Evolutionary conservation across 139 green algal genomes (phyloP).

Genomic region (Chlamydomonas sp.): DNA sequence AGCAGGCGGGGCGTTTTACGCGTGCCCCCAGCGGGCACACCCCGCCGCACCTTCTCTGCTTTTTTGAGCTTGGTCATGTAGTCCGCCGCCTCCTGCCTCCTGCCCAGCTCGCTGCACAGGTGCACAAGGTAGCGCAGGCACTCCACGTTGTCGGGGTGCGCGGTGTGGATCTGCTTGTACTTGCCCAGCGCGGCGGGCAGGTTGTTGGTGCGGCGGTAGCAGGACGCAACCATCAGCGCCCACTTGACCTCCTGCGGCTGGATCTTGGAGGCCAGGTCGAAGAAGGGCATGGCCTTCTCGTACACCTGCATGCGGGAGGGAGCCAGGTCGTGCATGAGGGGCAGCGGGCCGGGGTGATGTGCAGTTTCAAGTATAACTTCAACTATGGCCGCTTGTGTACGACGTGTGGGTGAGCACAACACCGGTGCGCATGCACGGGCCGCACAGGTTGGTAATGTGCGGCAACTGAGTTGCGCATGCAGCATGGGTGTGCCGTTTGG

Average conservation of each 20-base stretch:
- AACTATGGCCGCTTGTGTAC: no score
- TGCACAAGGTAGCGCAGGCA: constrained; percentile 88
- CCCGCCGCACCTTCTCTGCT: constrained; percentile 16
- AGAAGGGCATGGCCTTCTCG: constrained; percentile 82
- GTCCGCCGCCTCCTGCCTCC: constrained; percentile 58
- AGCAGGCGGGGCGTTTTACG: no score
- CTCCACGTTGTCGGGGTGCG: constrained; percentile 84
- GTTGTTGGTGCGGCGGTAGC: constrained; percentile 69
- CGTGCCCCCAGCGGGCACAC: no score
- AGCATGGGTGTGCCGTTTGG: no score
- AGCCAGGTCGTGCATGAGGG: no score
- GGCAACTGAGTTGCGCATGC: no score
- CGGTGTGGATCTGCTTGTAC: constrained; percentile 61
- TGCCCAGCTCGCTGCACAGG: constrained; percentile 81
- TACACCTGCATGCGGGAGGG: constrained; percentile 59
- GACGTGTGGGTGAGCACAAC: no score
- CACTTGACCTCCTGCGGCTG: constrained; percentile 92
- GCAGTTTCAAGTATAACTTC: no score
- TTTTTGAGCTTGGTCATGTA: constrained; percentile 61
- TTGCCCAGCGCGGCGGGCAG: constrained; percentile 59
- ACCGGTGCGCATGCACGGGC: no score
- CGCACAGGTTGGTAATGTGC: no score
- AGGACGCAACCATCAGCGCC: constrained; percentile 83
- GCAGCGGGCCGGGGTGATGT: no score
- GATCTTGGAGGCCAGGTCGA: constrained; percentile 81